Base-by-base conservation (phyloP, 2,329 filamentous ascomycete genomes). In the Arthrobotrys sinensis region DNA sequence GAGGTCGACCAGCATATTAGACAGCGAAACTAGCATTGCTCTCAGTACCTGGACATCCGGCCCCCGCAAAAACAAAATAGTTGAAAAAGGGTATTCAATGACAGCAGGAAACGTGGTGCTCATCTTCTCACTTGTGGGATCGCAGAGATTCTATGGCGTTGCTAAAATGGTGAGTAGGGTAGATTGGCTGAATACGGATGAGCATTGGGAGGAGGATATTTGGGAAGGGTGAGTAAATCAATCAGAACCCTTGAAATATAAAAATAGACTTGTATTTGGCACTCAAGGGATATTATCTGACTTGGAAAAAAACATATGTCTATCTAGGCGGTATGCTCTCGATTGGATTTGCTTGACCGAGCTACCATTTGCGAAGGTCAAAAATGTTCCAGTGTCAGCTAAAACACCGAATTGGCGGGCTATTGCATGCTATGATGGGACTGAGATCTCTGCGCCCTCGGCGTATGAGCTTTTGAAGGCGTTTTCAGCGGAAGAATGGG, bases 191-290 rank as follows among this genome's bases (percentile, higher is more conserved):
- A 32, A 65, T 36, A 65, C 60, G 21, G 60, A 65, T 65, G 40
- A 46, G 16, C 19, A 65, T 36, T 65, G 60, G 60, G 40, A 32
- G 24, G 60, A 65, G 19, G 60, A 65, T 65, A 48, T 48, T 8
- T 65, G 60, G 60, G 11, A 65, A 65, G 60, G 60, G 60, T 65
- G 16, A 48, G 60, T n/a, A n/a, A n/a, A n/a, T n/a, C n/a, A 48
- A 34, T 65, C 19, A 48, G 40, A 24, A 32, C 36, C 28, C n/a
- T 48, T 48, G 16, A 40, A 36, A 40, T 24, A 4, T 38, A 40
- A 38, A 12, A 38, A n/a, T 60, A 21, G 24, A 11, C 32, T n/a
- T 38, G 36, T n/a, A n/a, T n/a, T n/a, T n/a, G n/a, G 3, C 36
- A 40, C 28, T 36, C n/a, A 11, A 36, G 34, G n/a, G 19, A 38